Conservation (phyloP, 352 stramenopile genomes). For the Phytophthora sansomeana region DNA sequence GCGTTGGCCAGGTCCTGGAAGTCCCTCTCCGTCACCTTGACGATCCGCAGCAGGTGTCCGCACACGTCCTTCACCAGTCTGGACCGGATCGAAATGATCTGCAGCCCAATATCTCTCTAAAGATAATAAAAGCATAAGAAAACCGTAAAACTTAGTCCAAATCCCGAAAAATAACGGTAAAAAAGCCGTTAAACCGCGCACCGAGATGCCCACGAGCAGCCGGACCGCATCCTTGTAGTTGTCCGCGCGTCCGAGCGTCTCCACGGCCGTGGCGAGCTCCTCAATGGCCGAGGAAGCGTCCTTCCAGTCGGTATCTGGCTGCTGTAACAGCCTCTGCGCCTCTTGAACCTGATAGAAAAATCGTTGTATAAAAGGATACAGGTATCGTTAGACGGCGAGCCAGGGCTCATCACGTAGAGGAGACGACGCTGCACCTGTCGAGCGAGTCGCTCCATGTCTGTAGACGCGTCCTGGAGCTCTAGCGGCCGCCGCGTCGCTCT, state of each 20-base stretch:
- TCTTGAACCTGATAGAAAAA: constrained; percentile 45
- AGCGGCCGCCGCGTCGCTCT: constrained; percentile 17
- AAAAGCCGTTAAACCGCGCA: constrained; percentile 21
- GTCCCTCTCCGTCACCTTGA: constrained; percentile 48
- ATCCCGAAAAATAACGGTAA: constrained; percentile 12
- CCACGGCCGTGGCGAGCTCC: constrained; percentile 57
- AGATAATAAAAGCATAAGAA: constrained; percentile 9
- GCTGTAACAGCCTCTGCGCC: constrained; percentile 42
- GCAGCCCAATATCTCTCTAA: constrained; percentile 48
- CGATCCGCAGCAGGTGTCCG: constrained; percentile 52
- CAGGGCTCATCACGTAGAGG: constrained; percentile 17
- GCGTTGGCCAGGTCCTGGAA: constrained; percentile 69
- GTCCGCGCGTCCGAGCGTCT: constrained; percentile 37
- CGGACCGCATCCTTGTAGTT: constrained; percentile 41
- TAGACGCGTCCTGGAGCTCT: not conserved
- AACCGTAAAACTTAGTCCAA: constrained; percentile 7
- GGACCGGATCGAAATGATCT: constrained; percentile 58
- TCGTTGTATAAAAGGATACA: constrained; percentile 24
- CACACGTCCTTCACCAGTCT: constrained; percentile 66
- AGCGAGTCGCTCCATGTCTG: constrained; percentile 37
- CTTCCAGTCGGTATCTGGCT: constrained; percentile 50
- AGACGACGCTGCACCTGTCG: constrained; percentile 24
- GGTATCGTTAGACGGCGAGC: constrained; percentile 3
- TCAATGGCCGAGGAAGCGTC: constrained; percentile 46
- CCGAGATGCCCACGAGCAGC: constrained; percentile 56